Evolutionary conservation across 1,139 yeast species (phyloP).

Genomic region (Debaryomycetaceae sp.): DNA sequence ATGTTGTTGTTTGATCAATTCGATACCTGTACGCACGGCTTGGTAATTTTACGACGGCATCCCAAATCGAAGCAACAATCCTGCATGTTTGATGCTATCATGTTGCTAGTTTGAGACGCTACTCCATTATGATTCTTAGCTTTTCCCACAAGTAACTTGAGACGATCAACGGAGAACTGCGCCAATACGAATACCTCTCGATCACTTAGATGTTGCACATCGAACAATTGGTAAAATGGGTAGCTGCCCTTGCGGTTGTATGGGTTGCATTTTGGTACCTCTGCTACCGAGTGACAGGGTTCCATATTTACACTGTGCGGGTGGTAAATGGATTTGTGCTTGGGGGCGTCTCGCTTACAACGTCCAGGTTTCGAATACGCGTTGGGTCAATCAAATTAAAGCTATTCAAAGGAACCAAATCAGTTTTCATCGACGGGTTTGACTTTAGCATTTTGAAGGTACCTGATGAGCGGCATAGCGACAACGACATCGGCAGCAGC

Average conservation of each 20-base stretch:
- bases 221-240: background rate
- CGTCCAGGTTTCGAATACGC: constrained; percentile 13
- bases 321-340: constrained; percentile 40
- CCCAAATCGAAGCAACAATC: too few species aligned
- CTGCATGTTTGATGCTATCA: too few species aligned
- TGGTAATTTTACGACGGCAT: too few species aligned
- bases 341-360: constrained; percentile 23
- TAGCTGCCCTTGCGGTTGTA: constrained; percentile 7
- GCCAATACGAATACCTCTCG: too few species aligned
- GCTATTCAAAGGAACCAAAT: constrained; percentile 28
- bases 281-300: constrained; percentile 26
- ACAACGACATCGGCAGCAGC: constrained; percentile 4
- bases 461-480: background rate
- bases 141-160: too few species aligned
- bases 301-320: constrained; percentile 28
- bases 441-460: constrained; percentile 9
- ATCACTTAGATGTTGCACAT: constrained; percentile 2
- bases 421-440: constrained; percentile 27
- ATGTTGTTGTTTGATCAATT: too few species aligned
- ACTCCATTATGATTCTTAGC: too few species aligned
- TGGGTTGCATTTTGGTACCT: constrained; percentile 29
- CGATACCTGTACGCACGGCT: too few species aligned
- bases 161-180: too few species aligned
- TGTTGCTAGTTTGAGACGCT: too few species aligned
- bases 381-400: constrained; percentile 27